A percentile compares a stretch with the other conserved stretches of the same genome.
phyloP scores from a whole-genome alignment of 2,329 filamentous ascomycete genomes.

The Ophiostoma piceae region DNA sequence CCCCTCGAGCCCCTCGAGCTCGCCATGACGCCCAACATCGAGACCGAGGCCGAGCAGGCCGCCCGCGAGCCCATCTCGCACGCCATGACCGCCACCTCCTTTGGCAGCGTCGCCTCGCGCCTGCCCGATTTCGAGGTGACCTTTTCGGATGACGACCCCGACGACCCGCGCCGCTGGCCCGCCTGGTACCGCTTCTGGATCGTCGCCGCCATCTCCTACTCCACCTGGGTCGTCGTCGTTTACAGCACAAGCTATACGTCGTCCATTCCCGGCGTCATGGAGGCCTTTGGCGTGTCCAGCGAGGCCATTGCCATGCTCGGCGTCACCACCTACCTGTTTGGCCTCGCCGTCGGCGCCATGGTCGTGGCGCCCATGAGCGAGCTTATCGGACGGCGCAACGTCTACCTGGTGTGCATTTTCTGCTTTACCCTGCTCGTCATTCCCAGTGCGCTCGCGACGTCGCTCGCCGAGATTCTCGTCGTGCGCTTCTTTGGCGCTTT shows the following conservation, averaged over 20 bases:
- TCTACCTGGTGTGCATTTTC: conserved; percentile 60
- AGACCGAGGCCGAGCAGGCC: conserved; percentile 25
- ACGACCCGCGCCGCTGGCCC: conserved; percentile 65
- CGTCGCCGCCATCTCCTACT: conserved; percentile 40
- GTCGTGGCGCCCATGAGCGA: conserved; percentile 68
- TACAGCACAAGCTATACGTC: conserved; percentile 73
- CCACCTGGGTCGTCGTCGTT: conserved; percentile 49
- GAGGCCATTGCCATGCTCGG: conserved; percentile 61
- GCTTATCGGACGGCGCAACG: conserved; percentile 57
- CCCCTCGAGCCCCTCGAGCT: conserved; percentile 27
- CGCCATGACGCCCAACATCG: conserved; percentile 26
- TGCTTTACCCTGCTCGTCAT: conserved; percentile 62
- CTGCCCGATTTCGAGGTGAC: conserved; percentile 62
- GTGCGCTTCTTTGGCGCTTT: conserved; percentile 59
- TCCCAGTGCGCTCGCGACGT: conserved; percentile 62
- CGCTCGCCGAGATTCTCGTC: conserved; percentile 58
- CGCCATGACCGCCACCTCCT: conserved; percentile 38
- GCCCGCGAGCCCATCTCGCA: conserved; percentile 38
- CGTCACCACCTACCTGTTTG: conserved; percentile 68
- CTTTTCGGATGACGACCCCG: conserved; percentile 55
- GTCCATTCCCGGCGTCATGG: conserved; percentile 59
- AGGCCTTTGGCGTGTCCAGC: conserved; percentile 52
- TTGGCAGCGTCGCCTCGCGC: conserved; percentile 38
- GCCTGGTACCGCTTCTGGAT: conserved; percentile 41
- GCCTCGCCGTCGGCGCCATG: conserved; percentile 62